Evolutionary conservation across 495 filamentous ascomycete species (phyloP).

Genomic region (Xeromyces bisporus): DNA sequence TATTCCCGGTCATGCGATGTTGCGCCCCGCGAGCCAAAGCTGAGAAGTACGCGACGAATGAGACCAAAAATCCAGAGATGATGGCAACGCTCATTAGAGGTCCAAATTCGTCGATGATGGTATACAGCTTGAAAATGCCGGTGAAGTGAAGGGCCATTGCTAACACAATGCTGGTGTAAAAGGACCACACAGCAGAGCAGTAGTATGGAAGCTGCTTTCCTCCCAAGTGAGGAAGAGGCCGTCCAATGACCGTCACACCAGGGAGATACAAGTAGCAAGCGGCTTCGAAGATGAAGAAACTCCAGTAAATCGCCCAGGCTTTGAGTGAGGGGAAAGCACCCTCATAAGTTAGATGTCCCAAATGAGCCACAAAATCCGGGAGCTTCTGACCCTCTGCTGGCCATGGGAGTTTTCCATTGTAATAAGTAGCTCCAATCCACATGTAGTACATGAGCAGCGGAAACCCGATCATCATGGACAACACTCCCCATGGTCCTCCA

Average conservation of each 20-base stretch:
- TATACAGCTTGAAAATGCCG: constrained; percentile 79
- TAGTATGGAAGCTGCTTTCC: constrained; percentile 81
- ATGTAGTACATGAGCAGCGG: constrained; percentile 95
- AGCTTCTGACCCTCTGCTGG: constrained; percentile 48
- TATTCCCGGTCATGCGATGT: constrained; percentile 84
- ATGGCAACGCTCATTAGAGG: constrained; percentile 82
- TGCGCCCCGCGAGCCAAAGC: constrained; percentile 61
- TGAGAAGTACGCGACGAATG: constrained; percentile 69
- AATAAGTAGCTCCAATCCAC: constrained; percentile 92
- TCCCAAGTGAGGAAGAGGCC: constrained; percentile 64
- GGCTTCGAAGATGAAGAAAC: constrained; percentile 70
- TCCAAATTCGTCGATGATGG: constrained; percentile 89
- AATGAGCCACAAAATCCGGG: constrained; percentile 46
- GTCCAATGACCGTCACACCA: constrained; percentile 68
- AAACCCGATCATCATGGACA: constrained; percentile 79
- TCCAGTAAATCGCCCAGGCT: constrained; percentile 89
- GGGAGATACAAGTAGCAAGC: constrained; percentile 69
- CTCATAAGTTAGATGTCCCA: constrained; percentile 54
- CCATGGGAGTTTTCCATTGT: constrained; percentile 62
- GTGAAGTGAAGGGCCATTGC: constrained; percentile 55
- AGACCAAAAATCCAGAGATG: constrained; percentile 65
- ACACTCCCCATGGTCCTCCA: constrained; percentile 61
- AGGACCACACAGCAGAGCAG: constrained; percentile 74
- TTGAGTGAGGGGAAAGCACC: constrained; percentile 63
- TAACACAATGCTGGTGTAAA: constrained; percentile 67